Percentiles rank a stretch among this genome's conserved stretches.
Evolutionary conservation across 805 yeast genomes (phyloP).

Genomic region (Teunomyces panamensis): DNA sequence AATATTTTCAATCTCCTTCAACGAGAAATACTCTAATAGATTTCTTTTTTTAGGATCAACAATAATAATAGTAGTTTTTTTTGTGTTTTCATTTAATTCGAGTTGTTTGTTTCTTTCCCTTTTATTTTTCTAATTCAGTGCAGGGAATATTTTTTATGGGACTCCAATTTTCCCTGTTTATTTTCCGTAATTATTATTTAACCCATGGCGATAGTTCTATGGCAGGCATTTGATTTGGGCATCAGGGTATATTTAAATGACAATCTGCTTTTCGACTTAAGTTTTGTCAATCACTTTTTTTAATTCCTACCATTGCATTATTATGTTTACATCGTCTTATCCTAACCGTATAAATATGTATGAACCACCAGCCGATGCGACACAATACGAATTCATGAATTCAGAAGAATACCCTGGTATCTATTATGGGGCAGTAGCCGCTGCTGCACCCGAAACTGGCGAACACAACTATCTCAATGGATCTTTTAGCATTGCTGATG

Average conservation of each 20-base stretch:
- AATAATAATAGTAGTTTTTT: neutral
- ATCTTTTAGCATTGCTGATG: neutral
- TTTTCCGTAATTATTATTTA: constrained; percentile 3
- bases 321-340: constrained; percentile 1
- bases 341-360: constrained; percentile 16
- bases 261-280: constrained; percentile 1
- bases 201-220: constrained; percentile 1
- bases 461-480: constrained; percentile 3
- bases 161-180: neutral
- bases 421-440: neutral
- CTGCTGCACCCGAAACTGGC: neutral
- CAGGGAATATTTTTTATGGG: neutral
- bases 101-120: neutral
- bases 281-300: neutral
- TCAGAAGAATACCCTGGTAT: neutral
- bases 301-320: constrained; percentile 1
- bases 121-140: neutral
- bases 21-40: neutral
- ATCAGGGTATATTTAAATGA: constrained; percentile 2
- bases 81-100: neutral
- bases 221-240: neutral
- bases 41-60: neutral
- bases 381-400: neutral
- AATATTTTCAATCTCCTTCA: neutral
- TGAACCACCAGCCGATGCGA: constrained; percentile 13